Evolutionary conservation across 805 yeast species (phyloP), one percentile per base, ranked within the genome.

Genomic region (Ogataea zsoltii): DNA sequence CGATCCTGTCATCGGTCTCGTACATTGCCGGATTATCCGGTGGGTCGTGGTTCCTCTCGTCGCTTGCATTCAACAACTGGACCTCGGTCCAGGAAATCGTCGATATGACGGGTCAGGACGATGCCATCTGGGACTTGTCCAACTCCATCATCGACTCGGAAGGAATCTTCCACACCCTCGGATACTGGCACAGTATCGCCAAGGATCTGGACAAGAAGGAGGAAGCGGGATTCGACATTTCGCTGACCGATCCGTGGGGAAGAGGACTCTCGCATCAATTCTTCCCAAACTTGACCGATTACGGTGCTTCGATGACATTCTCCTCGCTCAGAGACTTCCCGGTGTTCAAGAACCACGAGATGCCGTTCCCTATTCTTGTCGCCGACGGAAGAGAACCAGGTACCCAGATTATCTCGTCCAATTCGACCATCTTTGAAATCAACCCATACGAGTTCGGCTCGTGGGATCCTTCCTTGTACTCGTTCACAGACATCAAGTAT

Each of bases 21-120:
- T 89, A 90, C 59, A 63, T 89, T 4, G 68, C 88, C 4, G 96
- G 92, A 7, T 74, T 88, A 30, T 83, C 91, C 13, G 96, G 96
- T 26, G 96, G 96, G 21, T 76, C 86, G 12, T 88, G 96, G 96
- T 69, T 87, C 39, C 71, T 88, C 21, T 84, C 88, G 1, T 76
- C 91, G 9, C 64, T 88, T 25, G 80, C 77, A 0, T 70, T 76
- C 59, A 86, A 88, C 61, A 81, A 83, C 59, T 89, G 85, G 82
- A 79, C 90, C 9, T 70, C 85, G 11, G 79, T 88, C 18, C 83
- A 82, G 53, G 80, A 71, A 2, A 77, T 88, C 31, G 66, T 79
- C 23, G 72, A 71, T 39, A 57, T 64, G 37, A 51, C 39, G 12
- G 68, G 67, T 35, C 51, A 64, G 35, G 71, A 72, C 38, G 60